Evolutionary conservation across 441 rosid species (phyloP).

Genomic region (Pelargonium cotyledonis): DNA sequence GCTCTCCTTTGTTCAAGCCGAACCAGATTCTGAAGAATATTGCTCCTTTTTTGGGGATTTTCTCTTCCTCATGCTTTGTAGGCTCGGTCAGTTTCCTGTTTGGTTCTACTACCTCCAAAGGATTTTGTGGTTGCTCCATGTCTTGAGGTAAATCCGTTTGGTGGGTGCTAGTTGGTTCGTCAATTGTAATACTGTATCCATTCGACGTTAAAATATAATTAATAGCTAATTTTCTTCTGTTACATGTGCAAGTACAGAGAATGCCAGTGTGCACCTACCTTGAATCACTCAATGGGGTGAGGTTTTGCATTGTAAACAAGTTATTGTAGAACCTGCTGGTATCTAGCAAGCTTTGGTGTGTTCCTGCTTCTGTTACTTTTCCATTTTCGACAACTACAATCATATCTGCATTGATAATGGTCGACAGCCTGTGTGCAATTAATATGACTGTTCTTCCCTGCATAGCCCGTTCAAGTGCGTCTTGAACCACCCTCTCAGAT

Average conservation of each 20-base stretch:
- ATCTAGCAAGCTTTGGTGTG: slow-evolving; percentile 43
- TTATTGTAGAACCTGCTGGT: slow-evolving; percentile 38
- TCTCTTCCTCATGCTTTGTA: slow-evolving; percentile 20
- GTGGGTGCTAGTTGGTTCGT: slow-evolving; percentile 20
- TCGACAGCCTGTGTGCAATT: slow-evolving; percentile 61
- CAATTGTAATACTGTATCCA: not conserved
- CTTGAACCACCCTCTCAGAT: slow-evolving; percentile 57
- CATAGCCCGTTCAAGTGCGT: slow-evolving; percentile 57
- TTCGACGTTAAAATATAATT: not conserved
- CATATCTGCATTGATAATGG: slow-evolving; percentile 53
- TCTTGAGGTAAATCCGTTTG: slow-evolving; percentile 17
- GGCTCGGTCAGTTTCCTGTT: slow-evolving; percentile 12
- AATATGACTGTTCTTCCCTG: slow-evolving; percentile 52
- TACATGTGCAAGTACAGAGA: not conserved
- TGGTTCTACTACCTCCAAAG: slow-evolving; percentile 11
- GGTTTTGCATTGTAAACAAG: slow-evolving; percentile 46
- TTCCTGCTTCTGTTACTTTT: slow-evolving; percentile 48
- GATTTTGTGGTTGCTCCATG: slow-evolving; percentile 17
- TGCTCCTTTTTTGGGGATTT: slow-evolving; percentile 13
- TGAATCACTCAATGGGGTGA: slow-evolving; percentile 22
- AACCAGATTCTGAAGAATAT: slow-evolving; percentile 62
- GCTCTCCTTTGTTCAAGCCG: slow-evolving; percentile 37
- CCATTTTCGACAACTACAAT: slow-evolving; percentile 55
- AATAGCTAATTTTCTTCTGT: not conserved
- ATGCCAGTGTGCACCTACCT: slow-evolving; percentile 31